Evolutionary conservation across 768 basidiomycete genomes (phyloP), one percentile per base, ranked within the genome.

Genomic region (Mycena crocata): DNA sequence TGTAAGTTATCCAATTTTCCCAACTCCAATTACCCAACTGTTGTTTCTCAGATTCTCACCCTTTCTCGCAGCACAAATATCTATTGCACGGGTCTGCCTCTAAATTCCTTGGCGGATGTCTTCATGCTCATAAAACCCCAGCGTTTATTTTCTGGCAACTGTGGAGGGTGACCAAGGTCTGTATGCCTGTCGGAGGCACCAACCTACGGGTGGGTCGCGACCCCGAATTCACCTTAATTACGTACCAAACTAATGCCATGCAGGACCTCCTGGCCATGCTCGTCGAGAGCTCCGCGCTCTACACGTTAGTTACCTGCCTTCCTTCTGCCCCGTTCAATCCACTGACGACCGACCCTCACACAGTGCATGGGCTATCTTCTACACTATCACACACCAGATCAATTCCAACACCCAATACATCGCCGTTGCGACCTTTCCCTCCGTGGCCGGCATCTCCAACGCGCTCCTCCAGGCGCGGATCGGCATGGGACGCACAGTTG

Each of bases 401-500:
- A 63, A 63, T 45, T n/a, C 62, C 32, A 35, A 55, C 52, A 21
- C 56, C 32, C 62, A 63, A 55, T 63, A 55, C 62, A 12, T 63
- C 26, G 62, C 62, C 3, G 42, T 63, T 21, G 24, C n/a, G 42
- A 24, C 24, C 10, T 26, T 63, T 6, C 62, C 62, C 32, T n/a
- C 24, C n/a, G 28, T 63, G 32, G 62, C 44, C n/a, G 62, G 62
- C 42, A 63, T 63, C 34, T 7, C 56, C 40, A 57, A 57, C 48
- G 63, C 63, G 21, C 63, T 64, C 17, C 57, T 63, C 42, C 62
- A 63, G 37, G 37, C 62, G 51, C 62, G 62, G 26, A 63, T 63
- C 52, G 44, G 62, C 19, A 35, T 63, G 51, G 62, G 62, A 0
- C 10, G 48, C 35, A 39, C 62, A 3, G 28, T 63, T 44, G 42